A percentile compares a stretch with the other conserved stretches of the same genome.
phyloP scores from a whole-genome alignment of 192 early-diverging fungal genomes.

The Haplosporangium gracile region DNA sequence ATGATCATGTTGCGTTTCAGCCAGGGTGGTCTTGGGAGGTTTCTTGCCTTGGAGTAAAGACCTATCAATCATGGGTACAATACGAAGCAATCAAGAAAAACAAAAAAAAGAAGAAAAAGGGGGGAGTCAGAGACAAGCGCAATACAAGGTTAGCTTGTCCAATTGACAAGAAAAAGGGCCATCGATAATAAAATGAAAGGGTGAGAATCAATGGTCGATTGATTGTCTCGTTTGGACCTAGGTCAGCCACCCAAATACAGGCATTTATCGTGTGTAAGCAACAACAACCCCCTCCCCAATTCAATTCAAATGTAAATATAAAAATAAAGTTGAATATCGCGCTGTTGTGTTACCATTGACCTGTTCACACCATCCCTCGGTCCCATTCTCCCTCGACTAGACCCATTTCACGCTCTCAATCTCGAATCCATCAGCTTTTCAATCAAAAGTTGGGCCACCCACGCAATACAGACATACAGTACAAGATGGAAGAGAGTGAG shows the following conservation, averaged over 20 bases:
- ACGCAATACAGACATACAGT: neutral
- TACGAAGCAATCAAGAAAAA: neutral
- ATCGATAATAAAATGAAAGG: neutral
- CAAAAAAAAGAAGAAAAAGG: neutral
- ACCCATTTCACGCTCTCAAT: slow-evolving; percentile 4
- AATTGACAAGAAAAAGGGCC: neutral
- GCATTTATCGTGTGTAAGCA: slow-evolving; percentile 4
- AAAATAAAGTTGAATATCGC: slow-evolving; percentile 3
- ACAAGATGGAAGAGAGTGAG: neutral
- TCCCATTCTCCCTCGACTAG: neutral
- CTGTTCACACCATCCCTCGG: neutral
- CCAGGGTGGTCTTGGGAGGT: slow-evolving; percentile 67
- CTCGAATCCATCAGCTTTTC: slow-evolving; percentile 1
- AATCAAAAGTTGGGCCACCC: neutral
- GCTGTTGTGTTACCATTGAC: neutral
- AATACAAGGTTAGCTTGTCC: neutral
- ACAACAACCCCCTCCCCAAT: neutral
- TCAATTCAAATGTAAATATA: slow-evolving; percentile 1
- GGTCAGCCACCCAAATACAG: neutral
- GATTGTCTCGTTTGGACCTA: neutral
- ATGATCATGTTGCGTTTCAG: slow-evolving; percentile 63
- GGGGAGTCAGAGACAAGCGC: neutral
- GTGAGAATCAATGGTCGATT: neutral
- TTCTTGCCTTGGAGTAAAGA: slow-evolving; percentile 69
- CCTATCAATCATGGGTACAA: slow-evolving; percentile 34